Evolutionary conservation across 1,284 basidiomycete species (phyloP), one percentile per base, ranked within the genome.

Genomic region (Boletus sp.): DNA sequence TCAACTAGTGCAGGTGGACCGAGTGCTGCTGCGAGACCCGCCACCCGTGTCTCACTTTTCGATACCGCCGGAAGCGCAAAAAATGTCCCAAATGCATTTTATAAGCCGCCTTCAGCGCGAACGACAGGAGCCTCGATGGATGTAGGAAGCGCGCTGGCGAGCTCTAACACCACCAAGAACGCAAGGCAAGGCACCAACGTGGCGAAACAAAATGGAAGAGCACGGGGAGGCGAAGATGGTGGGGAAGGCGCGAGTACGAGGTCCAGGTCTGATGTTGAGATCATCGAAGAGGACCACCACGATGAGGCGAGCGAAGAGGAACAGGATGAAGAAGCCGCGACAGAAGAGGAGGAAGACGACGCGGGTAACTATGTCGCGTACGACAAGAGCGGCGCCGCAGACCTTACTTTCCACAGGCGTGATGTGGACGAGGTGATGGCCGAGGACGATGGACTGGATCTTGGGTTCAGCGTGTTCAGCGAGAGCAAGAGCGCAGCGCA

Each of bases 71-170:
- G 70, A 13, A 72, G 73, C 19, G 80, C 81, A 1, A 74, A 72
- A 46, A 67, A 68, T 35, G 69, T 71, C 3, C 71, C 69, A 27
- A 84, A 84, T 54, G 82, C 82, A 5, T 84, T 84, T 59, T 84
- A 78, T 58, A 70, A 73, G 33, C 80, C 80, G 0, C 72, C 78
- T 4, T 39, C 43, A 10, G 34, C 35, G 2, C 27, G 19, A 4
- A 20, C 10, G 2, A 26, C 23, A 13, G 47, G 23, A 22, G 16
- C 22, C 4, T 37, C 46, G 2, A 29, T 55, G 6, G 54, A 50
- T 17, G 29, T 35, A 16, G 43, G 27, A 13, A 44, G 49, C 8
- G 39, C 26, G 5, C 41, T 48, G 27, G 46, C 36, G 10, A 35
- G 29, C 12, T 41, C 48, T 5, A 36, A 40, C 27, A 14, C 27